Evolutionary conservation across 495 filamentous ascomycete genomes (phyloP).

Genomic region (Venustampulla echinocandica): DNA sequence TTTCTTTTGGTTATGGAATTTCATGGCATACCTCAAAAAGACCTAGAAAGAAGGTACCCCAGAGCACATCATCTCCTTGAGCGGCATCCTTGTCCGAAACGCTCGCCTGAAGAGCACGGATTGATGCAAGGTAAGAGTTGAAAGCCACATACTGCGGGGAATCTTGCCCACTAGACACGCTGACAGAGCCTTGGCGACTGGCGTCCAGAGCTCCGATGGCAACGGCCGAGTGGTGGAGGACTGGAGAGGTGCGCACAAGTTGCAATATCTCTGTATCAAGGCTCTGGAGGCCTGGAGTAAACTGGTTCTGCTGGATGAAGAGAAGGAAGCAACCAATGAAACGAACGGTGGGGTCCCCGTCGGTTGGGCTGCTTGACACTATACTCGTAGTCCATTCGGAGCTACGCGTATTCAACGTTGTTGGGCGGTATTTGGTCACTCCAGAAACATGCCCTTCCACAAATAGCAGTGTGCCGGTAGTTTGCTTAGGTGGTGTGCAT

Average conservation of each 20-base stretch:
- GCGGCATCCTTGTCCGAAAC: neutral
- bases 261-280: neutral
- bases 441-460: too few relatives aligned
- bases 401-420: too few relatives aligned
- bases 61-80: conserved; percentile 7
- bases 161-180: neutral
- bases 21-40: conserved; percentile 14
- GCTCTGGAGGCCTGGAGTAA: neutral
- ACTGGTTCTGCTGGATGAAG: conserved; percentile 7
- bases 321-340: neutral
- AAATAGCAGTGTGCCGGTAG: too few relatives aligned
- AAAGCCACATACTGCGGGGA: neutral
- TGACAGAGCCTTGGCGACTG: neutral
- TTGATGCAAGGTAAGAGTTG: conserved; percentile 3
- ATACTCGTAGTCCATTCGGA: too few relatives aligned
- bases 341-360: too few relatives aligned
- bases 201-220: conserved; percentile 12
- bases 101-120: conserved; percentile 1
- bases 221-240: conserved; percentile 6
- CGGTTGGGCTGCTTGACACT: too few relatives aligned
- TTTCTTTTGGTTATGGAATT: neutral
- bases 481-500: neutral
- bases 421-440: too few relatives aligned
- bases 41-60: conserved; percentile 19
- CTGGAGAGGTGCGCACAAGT: conserved; percentile 1